A percentile compares a stretch with the other conserved stretches of the same genome.
Evolutionary conservation across 257 asterid species (phyloP).

Genomic region (Solanum appendiculatum): DNA sequence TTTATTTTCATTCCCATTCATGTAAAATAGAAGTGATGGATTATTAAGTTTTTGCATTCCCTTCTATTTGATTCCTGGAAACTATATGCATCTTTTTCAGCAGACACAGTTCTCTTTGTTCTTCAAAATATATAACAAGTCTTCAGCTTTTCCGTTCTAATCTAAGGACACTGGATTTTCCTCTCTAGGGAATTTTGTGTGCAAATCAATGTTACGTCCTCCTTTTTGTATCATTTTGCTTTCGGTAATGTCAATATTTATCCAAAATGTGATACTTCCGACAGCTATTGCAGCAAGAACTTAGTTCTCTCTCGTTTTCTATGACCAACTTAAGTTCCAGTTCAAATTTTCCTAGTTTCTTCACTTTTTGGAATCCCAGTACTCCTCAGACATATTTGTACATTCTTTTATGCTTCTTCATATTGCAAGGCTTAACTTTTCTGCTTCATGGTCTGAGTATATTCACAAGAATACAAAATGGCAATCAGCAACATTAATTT

Average conservation of each 20-base stretch:
- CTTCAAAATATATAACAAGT: neutral
- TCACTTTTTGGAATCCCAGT: neutral
- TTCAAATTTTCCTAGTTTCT: constrained; percentile 5
- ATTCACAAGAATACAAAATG: neutral
- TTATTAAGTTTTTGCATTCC: neutral
- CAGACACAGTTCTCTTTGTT: neutral
- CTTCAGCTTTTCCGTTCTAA: neutral
- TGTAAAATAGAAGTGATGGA: neutral
- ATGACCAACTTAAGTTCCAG: neutral
- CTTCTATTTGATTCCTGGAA: neutral
- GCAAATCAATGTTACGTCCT: neutral
- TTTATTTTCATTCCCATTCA: neutral
- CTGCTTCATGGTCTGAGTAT: neutral
- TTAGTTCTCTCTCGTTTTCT: neutral
- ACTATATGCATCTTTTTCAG: neutral
- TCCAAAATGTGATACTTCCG: neutral
- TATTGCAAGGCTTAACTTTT: neutral
- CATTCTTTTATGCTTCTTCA: neutral
- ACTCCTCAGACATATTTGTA: neutral
- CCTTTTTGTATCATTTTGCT: neutral
- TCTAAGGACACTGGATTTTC: neutral
- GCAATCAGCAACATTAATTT: neutral
- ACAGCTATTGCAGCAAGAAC: neutral
- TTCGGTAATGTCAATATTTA: neutral
- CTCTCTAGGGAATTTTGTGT: neutral